These are phyloP conservation scores for Thalassiosira profunda DNA, from an alignment of 108 stramenopile species.

Conservation along the genomic window DNA sequence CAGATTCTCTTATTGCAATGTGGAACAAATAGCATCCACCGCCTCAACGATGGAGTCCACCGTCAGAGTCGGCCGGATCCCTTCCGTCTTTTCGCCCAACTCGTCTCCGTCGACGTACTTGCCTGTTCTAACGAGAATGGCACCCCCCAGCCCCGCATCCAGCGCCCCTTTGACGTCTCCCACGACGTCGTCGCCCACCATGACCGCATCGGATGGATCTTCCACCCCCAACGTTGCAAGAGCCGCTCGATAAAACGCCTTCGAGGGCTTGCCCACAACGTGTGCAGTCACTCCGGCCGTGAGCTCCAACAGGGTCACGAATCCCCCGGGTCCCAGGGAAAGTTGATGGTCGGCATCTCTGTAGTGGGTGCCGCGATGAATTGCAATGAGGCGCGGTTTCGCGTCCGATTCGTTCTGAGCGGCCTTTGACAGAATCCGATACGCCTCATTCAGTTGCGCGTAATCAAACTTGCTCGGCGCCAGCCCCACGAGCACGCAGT, in stretches of 20 bases:
- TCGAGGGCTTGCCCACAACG: conserved; percentile 72
- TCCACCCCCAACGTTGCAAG: conserved; percentile 21
- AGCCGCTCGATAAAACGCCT: conserved; percentile 62
- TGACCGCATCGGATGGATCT: conserved; percentile 40
- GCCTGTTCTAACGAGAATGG: conserved; percentile 73
- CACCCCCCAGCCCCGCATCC: conserved; percentile 50
- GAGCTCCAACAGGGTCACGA: conserved; percentile 58
- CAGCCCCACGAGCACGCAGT: conserved; percentile 76
- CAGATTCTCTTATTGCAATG: too few species aligned
- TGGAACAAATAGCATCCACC: conserved; percentile 55
- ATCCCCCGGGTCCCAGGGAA: conserved; percentile 72
- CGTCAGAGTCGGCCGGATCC: conserved; percentile 30
- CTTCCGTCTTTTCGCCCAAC: conserved; percentile 13
- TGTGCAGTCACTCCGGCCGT: conserved; percentile 41
- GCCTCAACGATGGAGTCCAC: conserved; percentile 69
- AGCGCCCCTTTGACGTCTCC: conserved; percentile 69
- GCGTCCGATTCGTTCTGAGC: conserved; percentile 3
- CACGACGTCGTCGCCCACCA: conserved; percentile 78
- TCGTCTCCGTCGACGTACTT: conserved; percentile 67
- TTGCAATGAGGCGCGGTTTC: conserved; percentile 55
- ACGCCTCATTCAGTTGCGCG: conserved; percentile 65
- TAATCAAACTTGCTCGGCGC: conserved; percentile 70
- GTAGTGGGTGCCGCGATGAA: conserved; percentile 63
- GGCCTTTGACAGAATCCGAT: conserved; percentile 52
- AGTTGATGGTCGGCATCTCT: conserved; percentile 50